A percentile compares a stretch with the other conserved stretches of the same genome.
Evolutionary conservation across 1,284 basidiomycete genomes (phyloP).

Genomic region (Leccinum holopus): DNA sequence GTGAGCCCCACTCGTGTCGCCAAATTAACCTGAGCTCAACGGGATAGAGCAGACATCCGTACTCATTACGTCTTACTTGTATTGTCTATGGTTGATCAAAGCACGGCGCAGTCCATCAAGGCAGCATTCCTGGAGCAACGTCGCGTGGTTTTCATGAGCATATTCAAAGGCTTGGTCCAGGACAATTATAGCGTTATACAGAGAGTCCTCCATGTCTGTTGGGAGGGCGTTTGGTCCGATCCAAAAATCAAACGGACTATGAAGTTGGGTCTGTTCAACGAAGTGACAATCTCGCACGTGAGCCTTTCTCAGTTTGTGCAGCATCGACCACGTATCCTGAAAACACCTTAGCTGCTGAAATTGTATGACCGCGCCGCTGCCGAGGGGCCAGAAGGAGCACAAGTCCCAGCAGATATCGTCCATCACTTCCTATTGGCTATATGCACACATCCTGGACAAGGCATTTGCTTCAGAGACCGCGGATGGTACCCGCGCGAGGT

Average conservation of each 20-base stretch:
- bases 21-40: slow-evolving; percentile 2
- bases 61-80: slow-evolving; percentile 67
- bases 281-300: slow-evolving; percentile 61
- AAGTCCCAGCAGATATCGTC: slow-evolving; percentile 74
- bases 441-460: slow-evolving; percentile 80
- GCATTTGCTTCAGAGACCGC: slow-evolving; percentile 85
- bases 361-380: slow-evolving; percentile 62
- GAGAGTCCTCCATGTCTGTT: slow-evolving; percentile 51
- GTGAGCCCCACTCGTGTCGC: slow-evolving; percentile 34
- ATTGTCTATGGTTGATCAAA: slow-evolving; percentile 62
- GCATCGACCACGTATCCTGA: not conserved
- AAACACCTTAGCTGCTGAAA: slow-evolving; percentile 53
- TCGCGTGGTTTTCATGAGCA: slow-evolving; percentile 54
- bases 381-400: slow-evolving; percentile 51
- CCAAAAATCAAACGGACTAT: slow-evolving; percentile 63
- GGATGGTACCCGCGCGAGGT: slow-evolving; percentile 86
- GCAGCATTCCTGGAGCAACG: slow-evolving; percentile 65
- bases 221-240: slow-evolving; percentile 66
- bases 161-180: slow-evolving; percentile 67
- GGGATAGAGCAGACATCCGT: slow-evolving; percentile 58
- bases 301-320: slow-evolving; percentile 16
- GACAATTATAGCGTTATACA: slow-evolving; percentile 60
- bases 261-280: slow-evolving; percentile 68
- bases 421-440: slow-evolving; percentile 88
- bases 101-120: slow-evolving; percentile 54